Base-by-base conservation (phyloP, 1,139 yeast genomes). In the Taphrina populina region DNA sequence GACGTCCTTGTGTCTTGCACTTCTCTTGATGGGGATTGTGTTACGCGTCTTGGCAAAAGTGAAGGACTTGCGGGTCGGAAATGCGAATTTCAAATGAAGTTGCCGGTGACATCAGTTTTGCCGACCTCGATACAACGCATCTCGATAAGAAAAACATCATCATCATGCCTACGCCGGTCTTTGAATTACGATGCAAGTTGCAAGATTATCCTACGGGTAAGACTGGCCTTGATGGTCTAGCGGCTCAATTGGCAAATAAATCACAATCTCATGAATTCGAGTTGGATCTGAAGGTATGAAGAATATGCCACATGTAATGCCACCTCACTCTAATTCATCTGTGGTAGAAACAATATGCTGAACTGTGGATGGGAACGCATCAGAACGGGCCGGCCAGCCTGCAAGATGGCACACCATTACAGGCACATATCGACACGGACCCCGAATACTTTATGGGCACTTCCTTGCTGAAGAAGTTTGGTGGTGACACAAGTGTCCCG, bases 281-380 rank as follows among this genome's bases (percentile, higher is more conserved):
- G 15, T 15, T 45, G 17, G 52, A 45, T 26, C 24, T 33, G 15
- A 45, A 45, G 29, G 43, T 37, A 23, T 21, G 30, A 1, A 23
- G 2, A 8, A 27, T 8, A 8, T 13, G n/a, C 2, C 2, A 3
- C 2, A 4, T n/a, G n/a, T n/a, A n/a, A n/a, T n/a, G n/a, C n/a
- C 13, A 7, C 13, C 8, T 20, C n/a, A 13, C 29, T 37, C 11
- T 7, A 4, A 2, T 11, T 37, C 29, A 37, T 19, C 6, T 19
- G 15, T 8, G 10, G 30, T 21, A 37, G 32, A 45, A 29, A 30
- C 52, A 45, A 30, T 47, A 54, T 21, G 23, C 47, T 7, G 45
- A 73, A 68, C 76, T 92, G 64, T 92, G 98, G 98, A 92, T 92
- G 98, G 98, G 98, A 26, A 88, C 97, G 26, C 98, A 92, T 67